These are phyloP conservation scores for Fusarium chlamydosporum DNA, from an alignment of 2,329 filamentous ascomycete species.

Conservation along the genomic window DNA sequence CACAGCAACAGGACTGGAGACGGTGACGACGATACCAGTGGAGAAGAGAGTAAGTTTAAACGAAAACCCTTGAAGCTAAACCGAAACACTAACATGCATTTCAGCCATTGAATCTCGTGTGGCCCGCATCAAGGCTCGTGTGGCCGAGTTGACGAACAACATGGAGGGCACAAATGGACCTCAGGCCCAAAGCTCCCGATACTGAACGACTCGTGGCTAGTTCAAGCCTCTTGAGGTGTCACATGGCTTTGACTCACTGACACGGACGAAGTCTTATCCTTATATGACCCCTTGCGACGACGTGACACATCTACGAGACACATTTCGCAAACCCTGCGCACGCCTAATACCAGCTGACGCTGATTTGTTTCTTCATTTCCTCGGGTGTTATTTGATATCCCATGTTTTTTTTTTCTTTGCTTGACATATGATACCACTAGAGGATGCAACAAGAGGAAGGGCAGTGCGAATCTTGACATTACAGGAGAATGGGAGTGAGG, in stretches of 20 bases:
- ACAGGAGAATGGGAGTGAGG: conserved; percentile 27
- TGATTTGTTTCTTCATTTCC: conserved; percentile 46
- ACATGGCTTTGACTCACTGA: conserved; percentile 23
- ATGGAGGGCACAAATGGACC: conserved; percentile 72
- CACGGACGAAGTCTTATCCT: conserved; percentile 25
- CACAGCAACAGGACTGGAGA: conserved; percentile 71
- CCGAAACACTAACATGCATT: conserved; percentile 42
- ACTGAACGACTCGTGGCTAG: conserved; percentile 25
- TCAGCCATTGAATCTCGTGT: conserved; percentile 96
- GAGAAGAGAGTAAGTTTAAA: conserved; percentile 85
- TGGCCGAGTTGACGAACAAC: conserved; percentile 91
- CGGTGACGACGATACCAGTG: conserved; percentile 89
- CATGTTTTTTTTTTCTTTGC: conserved; percentile 36
- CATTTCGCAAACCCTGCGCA: conserved; percentile 43
- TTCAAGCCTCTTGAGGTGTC: conserved; percentile 4
- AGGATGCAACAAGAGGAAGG: conserved; percentile 48
- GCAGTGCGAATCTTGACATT: conserved; percentile 43
- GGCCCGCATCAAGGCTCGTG: conserved; percentile 96
- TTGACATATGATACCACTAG: conserved; percentile 53
- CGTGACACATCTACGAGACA: conserved; percentile 42
- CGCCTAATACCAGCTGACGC: conserved; percentile 49
- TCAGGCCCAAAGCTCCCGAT: conserved; percentile 42
- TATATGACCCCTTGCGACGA: conserved; percentile 37
- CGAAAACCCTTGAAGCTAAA: background rate
- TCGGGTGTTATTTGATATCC: conserved; percentile 36